Percentiles rank a stretch among this genome's conserved stretches.
These are phyloP conservation scores for Camelina laxa DNA, from an alignment of 345 rosid species.

Conservation along the genomic window DNA sequence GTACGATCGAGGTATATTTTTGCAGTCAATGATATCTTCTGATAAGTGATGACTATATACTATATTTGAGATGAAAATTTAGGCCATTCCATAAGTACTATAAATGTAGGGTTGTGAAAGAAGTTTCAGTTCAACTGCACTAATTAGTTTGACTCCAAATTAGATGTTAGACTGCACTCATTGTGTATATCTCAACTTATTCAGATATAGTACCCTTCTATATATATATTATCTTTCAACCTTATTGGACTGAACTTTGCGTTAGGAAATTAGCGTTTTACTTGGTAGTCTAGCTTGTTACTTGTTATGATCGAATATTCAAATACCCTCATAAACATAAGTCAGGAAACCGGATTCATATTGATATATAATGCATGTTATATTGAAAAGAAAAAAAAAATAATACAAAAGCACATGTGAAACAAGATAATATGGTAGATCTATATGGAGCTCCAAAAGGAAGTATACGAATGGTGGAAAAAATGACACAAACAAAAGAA, in stretches of 20 bases:
- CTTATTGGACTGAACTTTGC: not conserved
- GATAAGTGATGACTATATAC: not conserved
- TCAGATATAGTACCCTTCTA: not conserved
- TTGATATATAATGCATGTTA: not conserved
- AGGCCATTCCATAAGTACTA: not conserved
- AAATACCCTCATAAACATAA: not conserved
- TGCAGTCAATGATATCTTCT: not conserved
- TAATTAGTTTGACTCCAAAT: constrained; percentile 2
- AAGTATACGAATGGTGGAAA: constrained; percentile 26
- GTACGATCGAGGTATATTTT: not conserved
- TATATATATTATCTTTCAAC: not conserved
- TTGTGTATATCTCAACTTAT: constrained; percentile 2
- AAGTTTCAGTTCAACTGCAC: constrained; percentile 4
- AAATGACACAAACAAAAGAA: constrained; percentile 13
- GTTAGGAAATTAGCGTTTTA: not conserved
- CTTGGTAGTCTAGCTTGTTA: not conserved
- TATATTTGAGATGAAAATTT: not conserved
- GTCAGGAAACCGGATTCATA: not conserved
- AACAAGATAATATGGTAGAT: not conserved
- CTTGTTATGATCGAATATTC: not conserved
- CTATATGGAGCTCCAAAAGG: constrained; percentile 4
- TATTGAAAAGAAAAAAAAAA: too few relatives aligned
- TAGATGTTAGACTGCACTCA: not conserved
- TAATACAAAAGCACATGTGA: too few relatives aligned
- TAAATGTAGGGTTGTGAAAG: not conserved